Conservation (phyloP, 305 asterid genomes). For the Fraxinus latifolia region DNA sequence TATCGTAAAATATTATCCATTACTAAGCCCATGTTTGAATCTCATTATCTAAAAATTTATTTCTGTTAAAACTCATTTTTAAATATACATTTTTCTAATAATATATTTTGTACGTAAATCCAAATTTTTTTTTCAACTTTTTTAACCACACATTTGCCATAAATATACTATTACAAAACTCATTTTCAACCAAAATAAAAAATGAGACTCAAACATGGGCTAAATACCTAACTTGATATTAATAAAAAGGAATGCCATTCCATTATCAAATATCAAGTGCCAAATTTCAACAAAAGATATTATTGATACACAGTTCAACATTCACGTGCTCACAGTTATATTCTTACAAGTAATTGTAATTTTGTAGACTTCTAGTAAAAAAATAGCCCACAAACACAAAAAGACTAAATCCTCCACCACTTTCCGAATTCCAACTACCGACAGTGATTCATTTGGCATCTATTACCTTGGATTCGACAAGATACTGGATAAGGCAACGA, state of each 20-base stretch:
- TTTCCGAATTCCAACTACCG: not conserved
- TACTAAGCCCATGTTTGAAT: too few species aligned
- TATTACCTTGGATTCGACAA: not conserved
- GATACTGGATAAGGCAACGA: slow-evolving; percentile 30
- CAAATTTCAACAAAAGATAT: not conserved
- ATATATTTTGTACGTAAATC: too few species aligned
- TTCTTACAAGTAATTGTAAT: not conserved
- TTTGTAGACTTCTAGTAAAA: not conserved
- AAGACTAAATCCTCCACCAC: not conserved
- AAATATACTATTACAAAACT: too few species aligned
- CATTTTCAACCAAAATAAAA: too few species aligned
- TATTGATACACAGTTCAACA: not conserved
- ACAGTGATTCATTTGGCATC: slow-evolving; percentile 13
- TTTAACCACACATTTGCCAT: too few species aligned
- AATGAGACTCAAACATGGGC: too few species aligned
- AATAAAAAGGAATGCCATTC: not conserved
- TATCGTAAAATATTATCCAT: too few species aligned
- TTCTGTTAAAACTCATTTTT: too few species aligned
- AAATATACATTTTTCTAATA: too few species aligned
- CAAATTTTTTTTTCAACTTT: too few species aligned
- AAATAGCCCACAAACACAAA: not conserved
- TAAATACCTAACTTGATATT: too few species aligned
- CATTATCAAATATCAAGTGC: not conserved
- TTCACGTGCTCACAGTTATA: not conserved
- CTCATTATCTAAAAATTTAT: too few species aligned